Evolutionary conservation across 495 filamentous ascomycete genomes (phyloP).

Genomic region (Apiosordaria backusii): DNA sequence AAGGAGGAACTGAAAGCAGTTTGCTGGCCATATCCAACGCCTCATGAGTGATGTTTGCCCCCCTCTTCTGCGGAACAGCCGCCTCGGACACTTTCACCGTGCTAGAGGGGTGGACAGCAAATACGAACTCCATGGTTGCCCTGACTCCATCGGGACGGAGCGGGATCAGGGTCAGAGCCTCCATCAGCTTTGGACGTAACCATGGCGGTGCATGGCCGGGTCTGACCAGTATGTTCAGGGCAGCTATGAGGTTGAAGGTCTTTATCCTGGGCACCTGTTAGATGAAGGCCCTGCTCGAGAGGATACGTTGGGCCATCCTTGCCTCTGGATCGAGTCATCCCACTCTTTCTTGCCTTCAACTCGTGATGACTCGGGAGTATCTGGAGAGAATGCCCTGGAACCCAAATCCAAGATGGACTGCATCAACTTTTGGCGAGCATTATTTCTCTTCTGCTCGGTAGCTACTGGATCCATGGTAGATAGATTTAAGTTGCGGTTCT

Average conservation of each 20-base stretch:
- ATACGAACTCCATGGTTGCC: slow-evolving; percentile 67
- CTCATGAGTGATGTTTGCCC: slow-evolving; percentile 67
- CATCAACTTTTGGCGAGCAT: slow-evolving; percentile 28
- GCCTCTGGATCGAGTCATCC: slow-evolving; percentile 41
- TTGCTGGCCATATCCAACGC: slow-evolving; percentile 63
- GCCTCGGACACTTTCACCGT: slow-evolving; percentile 38
- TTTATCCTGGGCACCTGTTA: slow-evolving; percentile 40
- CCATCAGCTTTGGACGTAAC: slow-evolving; percentile 52
- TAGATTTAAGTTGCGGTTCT: neutral
- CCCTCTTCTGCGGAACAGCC: slow-evolving; percentile 43
- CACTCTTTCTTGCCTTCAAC: slow-evolving; percentile 36
- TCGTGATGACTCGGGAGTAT: slow-evolving; percentile 26
- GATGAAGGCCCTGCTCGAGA: slow-evolving; percentile 15
- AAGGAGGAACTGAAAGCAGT: slow-evolving; percentile 61
- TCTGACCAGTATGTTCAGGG: slow-evolving; percentile 46
- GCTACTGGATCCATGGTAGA: slow-evolving; percentile 21
- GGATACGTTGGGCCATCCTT: slow-evolving; percentile 18
- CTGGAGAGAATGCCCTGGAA: slow-evolving; percentile 42
- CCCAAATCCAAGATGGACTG: slow-evolving; percentile 36
- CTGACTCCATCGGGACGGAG: slow-evolving; percentile 64
- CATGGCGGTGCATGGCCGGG: slow-evolving; percentile 43
- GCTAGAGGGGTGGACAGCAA: slow-evolving; percentile 54
- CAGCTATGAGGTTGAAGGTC: slow-evolving; percentile 42
- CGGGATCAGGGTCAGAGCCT: slow-evolving; percentile 59
- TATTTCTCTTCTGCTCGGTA: slow-evolving; percentile 12